Evolutionary conservation across 305 asterid species (phyloP), one percentile per base, ranked within the genome.

Genomic region (Ruellia speciosa): DNA sequence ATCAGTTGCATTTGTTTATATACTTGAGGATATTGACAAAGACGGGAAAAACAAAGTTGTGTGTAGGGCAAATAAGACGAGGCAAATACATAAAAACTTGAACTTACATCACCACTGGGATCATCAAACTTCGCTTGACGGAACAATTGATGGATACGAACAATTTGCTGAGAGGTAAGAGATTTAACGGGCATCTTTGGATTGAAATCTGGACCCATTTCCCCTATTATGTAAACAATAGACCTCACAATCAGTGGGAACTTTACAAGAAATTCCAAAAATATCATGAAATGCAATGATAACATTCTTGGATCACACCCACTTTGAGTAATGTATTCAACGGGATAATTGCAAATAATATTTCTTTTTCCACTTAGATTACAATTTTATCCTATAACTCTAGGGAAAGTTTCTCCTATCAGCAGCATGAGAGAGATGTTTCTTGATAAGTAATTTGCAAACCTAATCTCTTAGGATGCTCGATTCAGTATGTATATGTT

Each of bases 91-190:
- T 11, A 58, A 52, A 63, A 56, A 61, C 34, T 37, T 59, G 51
- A 54, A 68, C 95, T 72, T 80, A 84, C 97, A 66, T 84, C 90
- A 56, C 94, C 94, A 63, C 83, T 86, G 59, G 95, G 97, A 72
- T 88, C 95, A 59, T 88, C 92, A 74, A 86, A 88, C 67, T 88
- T 86, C 60, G 97, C 95, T 82, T 88, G 97, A 59, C 95, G 95
- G 82, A 88, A 86, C 70, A 88, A 72, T 78, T 88, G 97, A 66
- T 80, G 94, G 55, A 88, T 81, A 58, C 97, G 95, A 54, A 86
- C 94, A 69, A 88, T 82, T 77, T 88, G 97, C 83, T 86, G 95
- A 11, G 95, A 53, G 64, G 81, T 74, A 59, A 88, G 81, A 52
- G 95, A 80, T 68, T 80, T 88, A 56, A 86, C 94, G 18, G 78